Evolutionary conservation across 169 alveolate species (phyloP), one percentile per base, ranked within the genome.

Genomic region (Babesia divergens): DNA sequence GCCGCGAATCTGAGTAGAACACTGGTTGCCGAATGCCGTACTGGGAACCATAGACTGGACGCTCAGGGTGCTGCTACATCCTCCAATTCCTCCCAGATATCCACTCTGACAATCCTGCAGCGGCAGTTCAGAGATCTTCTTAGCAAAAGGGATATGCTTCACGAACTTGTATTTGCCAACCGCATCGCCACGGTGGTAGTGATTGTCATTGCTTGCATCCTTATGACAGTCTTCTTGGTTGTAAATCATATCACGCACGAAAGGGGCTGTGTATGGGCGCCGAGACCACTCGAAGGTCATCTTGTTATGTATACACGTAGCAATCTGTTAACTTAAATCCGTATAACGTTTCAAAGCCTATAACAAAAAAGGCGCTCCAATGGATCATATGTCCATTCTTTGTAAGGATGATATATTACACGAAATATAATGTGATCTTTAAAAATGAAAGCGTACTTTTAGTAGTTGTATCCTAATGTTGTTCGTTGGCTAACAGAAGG

Each of bases 261-360:
- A 77, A 34, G 86, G 86, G 34, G 86, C 86, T 29, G 86, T 77
- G 75, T 77, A 77, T 8, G 86, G 86, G 34, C 86, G 52, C 32
- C 38, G 56, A 6, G 83, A 66, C 86, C 86, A 77, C 43, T 58
- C 86, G 44, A 77, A 55, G 20, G 59, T 34, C 86, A 77, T 67
- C 18, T 52, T 62, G 52, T 2, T 0, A 53, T 22, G 6, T n/a
- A n/a, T n/a, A n/a, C n/a, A n/a, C n/a, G n/a, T n/a, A n/a, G n/a
- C n/a, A n/a, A n/a, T n/a, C n/a, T n/a, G n/a, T n/a, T n/a, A n/a
- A n/a, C n/a, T n/a, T n/a, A n/a, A n/a, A n/a, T n/a, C n/a, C n/a
- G n/a, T n/a, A n/a, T n/a, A n/a, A n/a, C n/a, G n/a, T n/a, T n/a
- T n/a, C n/a, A n/a, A n/a, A n/a, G n/a, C n/a, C n/a, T n/a, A n/a